Conservation (phyloP, 129 eudicot species). For the Lonicera japonica region DNA sequence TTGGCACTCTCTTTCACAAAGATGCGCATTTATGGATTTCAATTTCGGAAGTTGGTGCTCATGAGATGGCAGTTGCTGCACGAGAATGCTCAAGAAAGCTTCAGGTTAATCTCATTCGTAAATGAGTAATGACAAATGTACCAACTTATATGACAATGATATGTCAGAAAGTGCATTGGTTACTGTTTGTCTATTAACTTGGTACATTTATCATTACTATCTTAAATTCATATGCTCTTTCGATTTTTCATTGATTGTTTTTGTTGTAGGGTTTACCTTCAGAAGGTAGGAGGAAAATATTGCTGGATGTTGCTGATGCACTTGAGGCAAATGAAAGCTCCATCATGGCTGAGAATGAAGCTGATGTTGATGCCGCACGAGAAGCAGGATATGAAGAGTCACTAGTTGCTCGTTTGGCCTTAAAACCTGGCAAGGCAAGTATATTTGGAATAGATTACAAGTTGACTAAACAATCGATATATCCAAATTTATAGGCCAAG, state of each 20-base stretch:
- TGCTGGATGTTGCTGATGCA: conserved; percentile 76
- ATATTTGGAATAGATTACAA: not conserved
- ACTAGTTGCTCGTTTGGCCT: conserved; percentile 57
- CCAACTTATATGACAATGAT: too few relatives aligned
- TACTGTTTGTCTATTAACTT: too few relatives aligned
- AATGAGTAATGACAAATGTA: too few relatives aligned
- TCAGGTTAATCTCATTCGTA: conserved; percentile 62
- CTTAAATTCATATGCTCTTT: too few relatives aligned
- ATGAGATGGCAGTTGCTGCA: conserved; percentile 84
- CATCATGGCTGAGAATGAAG: conserved; percentile 60
- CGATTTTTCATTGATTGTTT: not conserved
- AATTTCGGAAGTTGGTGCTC: conserved; percentile 48
- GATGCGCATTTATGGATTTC: conserved; percentile 67
- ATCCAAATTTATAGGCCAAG: too few relatives aligned
- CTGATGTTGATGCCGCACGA: conserved; percentile 63
- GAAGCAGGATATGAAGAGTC: conserved; percentile 63
- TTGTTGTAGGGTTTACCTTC: conserved; percentile 47
- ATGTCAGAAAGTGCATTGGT: too few relatives aligned
- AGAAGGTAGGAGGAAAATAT: conserved; percentile 60
- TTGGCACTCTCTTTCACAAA: conserved; percentile 81
- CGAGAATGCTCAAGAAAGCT: conserved; percentile 68
- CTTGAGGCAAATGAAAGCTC: conserved; percentile 50
- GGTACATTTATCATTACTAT: too few relatives aligned
- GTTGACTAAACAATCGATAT: not conserved
- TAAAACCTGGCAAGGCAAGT: conserved; percentile 67